These are phyloP conservation scores for Penicillium sp. DNA, from an alignment of 2,329 filamentous ascomycete genomes.

Conservation along the genomic window DNA sequence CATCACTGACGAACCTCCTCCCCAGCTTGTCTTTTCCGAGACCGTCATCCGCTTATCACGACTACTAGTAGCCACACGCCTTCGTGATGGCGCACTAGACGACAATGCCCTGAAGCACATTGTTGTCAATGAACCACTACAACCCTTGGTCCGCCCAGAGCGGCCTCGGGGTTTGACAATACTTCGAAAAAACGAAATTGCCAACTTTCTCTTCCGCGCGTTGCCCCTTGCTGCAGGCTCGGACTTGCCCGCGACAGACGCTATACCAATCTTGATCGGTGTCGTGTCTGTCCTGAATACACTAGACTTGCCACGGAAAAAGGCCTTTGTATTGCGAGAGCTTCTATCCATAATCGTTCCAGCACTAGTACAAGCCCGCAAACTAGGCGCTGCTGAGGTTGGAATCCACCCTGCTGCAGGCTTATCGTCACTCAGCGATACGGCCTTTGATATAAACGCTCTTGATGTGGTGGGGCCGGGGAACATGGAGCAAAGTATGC, in stretches of 20 bases:
- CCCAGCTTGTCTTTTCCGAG: conserved; percentile 61
- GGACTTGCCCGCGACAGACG: conserved; percentile 73
- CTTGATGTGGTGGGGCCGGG: conserved; percentile 47
- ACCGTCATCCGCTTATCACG: conserved; percentile 61
- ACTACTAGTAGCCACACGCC: conserved; percentile 56
- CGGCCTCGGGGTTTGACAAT: conserved; percentile 46
- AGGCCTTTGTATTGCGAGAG: conserved; percentile 86
- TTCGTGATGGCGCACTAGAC: conserved; percentile 57
- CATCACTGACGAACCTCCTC: conserved; percentile 58
- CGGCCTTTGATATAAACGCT: conserved; percentile 51
- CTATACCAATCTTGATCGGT: conserved; percentile 79
- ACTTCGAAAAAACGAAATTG: conserved; percentile 66
- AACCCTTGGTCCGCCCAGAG: conserved; percentile 38
- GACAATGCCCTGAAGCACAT: conserved; percentile 62
- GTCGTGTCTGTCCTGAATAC: conserved; percentile 84
- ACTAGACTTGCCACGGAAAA: conserved; percentile 83
- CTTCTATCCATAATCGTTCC: conserved; percentile 81
- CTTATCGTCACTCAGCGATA: conserved; percentile 70
- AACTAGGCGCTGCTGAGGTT: conserved; percentile 91
- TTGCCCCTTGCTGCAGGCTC: conserved; percentile 67
- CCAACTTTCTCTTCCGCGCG: conserved; percentile 68
- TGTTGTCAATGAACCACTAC: conserved; percentile 56
- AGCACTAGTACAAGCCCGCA: conserved; percentile 86
- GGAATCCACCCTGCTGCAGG: conserved; percentile 94
- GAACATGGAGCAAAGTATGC: conserved; percentile 49